Evolutionary conservation across 768 basidiomycete genomes (phyloP).

Genomic region (Leccinum uliginosum): DNA sequence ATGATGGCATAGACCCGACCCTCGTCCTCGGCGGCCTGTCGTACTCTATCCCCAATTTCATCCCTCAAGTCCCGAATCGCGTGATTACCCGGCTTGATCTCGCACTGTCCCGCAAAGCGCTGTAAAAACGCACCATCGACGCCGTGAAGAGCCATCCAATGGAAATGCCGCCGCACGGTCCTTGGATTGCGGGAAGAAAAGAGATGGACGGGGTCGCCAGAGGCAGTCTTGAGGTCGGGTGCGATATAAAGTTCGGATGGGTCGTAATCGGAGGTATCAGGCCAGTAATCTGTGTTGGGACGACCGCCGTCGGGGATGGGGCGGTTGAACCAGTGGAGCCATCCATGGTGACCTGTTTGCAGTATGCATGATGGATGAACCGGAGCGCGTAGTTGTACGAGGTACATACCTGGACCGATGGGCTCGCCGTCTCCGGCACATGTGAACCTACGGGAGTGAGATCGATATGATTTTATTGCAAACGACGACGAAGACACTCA

Average conservation of each 20-base stretch:
- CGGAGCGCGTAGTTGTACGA: not conserved
- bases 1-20: slow-evolving; percentile 83
- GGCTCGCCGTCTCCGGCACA: slow-evolving; percentile 67
- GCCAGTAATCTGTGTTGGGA: slow-evolving; percentile 76
- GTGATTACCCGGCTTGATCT: slow-evolving; percentile 47
- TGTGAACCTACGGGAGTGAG: slow-evolving; percentile 51
- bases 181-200: slow-evolving; percentile 77
- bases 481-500: slow-evolving; percentile 27
- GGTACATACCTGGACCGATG: slow-evolving; percentile 48
- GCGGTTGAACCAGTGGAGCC: slow-evolving; percentile 81
- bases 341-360: slow-evolving; percentile 65
- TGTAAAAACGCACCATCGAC: slow-evolving; percentile 82
- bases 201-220: slow-evolving; percentile 59
- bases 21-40: slow-evolving; percentile 74
- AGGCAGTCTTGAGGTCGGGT: slow-evolving; percentile 55
- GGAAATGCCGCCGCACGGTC: slow-evolving; percentile 57
- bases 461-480: not conserved
- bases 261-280: slow-evolving; percentile 67
- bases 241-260: slow-evolving; percentile 66
- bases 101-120: slow-evolving; percentile 68
- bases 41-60: slow-evolving; percentile 67
- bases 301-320: slow-evolving; percentile 66
- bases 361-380: not conserved
- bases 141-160: slow-evolving; percentile 78
- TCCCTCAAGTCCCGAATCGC: slow-evolving; percentile 64